phyloP scores from a whole-genome alignment of 768 basidiomycete genomes.

The Exsudoporus frostii region DNA sequence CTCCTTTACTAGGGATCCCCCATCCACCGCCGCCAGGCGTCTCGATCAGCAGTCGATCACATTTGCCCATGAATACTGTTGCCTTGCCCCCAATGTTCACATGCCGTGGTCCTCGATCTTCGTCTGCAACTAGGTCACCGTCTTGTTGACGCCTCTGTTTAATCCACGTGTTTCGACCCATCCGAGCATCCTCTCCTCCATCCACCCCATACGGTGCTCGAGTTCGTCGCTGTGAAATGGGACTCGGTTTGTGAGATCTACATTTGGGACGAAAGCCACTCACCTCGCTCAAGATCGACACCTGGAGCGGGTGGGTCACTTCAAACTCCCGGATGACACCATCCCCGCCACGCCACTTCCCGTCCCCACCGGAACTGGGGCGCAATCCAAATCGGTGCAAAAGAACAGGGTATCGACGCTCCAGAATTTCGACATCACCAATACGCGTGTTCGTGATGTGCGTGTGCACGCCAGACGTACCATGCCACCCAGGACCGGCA shows the following conservation, averaged over 20 bases:
- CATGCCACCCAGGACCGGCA: conserved; percentile 86
- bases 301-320: conserved; percentile 76
- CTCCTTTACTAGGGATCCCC: conserved; percentile 42
- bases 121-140: conserved; percentile 53
- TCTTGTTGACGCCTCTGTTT: conserved; percentile 64
- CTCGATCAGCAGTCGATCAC: conserved; percentile 76
- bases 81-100: conserved; percentile 92
- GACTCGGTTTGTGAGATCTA: background rate
- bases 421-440: conserved; percentile 90
- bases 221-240: conserved; percentile 60
- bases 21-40: conserved; percentile 92
- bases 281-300: conserved; percentile 86
- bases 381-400: conserved; percentile 80
- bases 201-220: conserved; percentile 84
- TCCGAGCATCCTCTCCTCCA: conserved; percentile 67
- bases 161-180: conserved; percentile 88
- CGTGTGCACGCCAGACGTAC: conserved; percentile 90
- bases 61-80: conserved; percentile 83
- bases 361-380: conserved; percentile 63
- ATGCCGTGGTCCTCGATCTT: conserved; percentile 41
- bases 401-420: conserved; percentile 90
- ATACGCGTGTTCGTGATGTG: conserved; percentile 93
- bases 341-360: conserved; percentile 77
- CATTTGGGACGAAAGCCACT: conserved; percentile 8
- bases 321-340: conserved; percentile 84